Conservation (phyloP, 768 basidiomycete genomes). For the Asterophora parasitica region DNA sequence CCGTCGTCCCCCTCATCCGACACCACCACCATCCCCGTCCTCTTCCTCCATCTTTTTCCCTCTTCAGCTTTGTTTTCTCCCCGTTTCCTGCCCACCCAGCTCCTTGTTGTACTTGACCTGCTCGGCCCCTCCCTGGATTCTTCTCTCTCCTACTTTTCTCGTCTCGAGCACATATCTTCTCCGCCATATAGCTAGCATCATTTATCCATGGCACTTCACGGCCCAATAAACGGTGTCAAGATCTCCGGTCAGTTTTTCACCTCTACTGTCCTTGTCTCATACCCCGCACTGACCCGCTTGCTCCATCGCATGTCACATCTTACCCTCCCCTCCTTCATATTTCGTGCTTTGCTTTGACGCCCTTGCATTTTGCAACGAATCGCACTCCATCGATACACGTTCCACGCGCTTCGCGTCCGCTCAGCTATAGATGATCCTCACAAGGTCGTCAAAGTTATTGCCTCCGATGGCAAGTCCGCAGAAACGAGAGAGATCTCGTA, state of each 20-base stretch:
- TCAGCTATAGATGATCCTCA: conserved; percentile 92
- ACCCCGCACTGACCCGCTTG: conserved; percentile 20
- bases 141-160: conserved; percentile 12
- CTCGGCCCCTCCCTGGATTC: conserved; percentile 13
- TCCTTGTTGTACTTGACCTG: conserved; percentile 4
- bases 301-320: conserved; percentile 25
- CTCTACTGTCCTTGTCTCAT: conserved; percentile 19
- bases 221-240: conserved; percentile 85
- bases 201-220: conserved; percentile 62
- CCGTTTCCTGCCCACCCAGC: conserved; percentile 4
- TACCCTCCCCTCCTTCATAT: neutral
- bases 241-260: conserved; percentile 63
- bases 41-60: conserved; percentile 18
- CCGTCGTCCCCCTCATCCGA: conserved; percentile 15
- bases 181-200: conserved; percentile 12
- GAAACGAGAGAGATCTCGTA: conserved; percentile 86
- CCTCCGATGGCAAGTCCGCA: conserved; percentile 91
- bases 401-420: conserved; percentile 17
- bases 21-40: conserved; percentile 15
- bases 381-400: conserved; percentile 31
- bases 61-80: conserved; percentile 11
- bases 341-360: conserved; percentile 8
- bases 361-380: conserved; percentile 21
- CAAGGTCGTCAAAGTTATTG: conserved; percentile 92
- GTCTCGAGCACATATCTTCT: conserved; percentile 2